Conservation (phyloP, 139 green algal genomes). For the Chlorella sp. region DNA sequence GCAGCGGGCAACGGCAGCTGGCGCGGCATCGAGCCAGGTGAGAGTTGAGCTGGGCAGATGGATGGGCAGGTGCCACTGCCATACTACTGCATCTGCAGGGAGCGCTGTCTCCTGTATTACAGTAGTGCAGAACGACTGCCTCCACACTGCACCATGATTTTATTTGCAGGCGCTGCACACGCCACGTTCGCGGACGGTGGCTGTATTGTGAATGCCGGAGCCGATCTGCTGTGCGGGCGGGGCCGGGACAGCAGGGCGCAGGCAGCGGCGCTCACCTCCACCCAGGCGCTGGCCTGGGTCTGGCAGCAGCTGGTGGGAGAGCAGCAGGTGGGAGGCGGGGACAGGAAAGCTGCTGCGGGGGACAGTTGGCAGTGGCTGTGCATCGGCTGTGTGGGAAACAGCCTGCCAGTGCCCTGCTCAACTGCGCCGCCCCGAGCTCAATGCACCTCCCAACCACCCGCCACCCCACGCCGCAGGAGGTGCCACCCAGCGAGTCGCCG, state of each 20-base stretch:
- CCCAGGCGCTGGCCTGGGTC: constrained; percentile 45
- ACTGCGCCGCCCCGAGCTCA: no score
- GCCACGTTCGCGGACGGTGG: constrained; percentile 53
- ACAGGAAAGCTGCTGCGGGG: no score
- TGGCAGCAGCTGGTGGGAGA: constrained; percentile 27
- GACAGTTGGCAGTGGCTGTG: no score
- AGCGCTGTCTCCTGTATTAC: no score
- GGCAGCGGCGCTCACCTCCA: constrained; percentile 24
- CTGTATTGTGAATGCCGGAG: constrained; percentile 44
- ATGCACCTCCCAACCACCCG: no score
- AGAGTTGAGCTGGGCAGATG: not conserved
- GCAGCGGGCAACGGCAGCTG: constrained; percentile 42
- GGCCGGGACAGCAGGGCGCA: not conserved
- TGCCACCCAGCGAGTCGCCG: constrained; percentile 1
- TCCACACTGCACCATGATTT: no score
- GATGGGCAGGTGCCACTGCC: not conserved
- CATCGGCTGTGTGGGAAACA: no score
- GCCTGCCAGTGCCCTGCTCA: no score
- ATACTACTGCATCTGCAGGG: no score
- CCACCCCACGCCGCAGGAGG: no score
- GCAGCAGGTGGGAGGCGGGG: constrained; percentile 19
- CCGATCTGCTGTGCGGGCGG: constrained; percentile 53
- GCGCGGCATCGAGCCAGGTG: constrained; percentile 15
- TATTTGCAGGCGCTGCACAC: constrained; percentile 41
- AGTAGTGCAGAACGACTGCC: no score